Conservation (phyloP, 1,284 basidiomycete genomes). For the Ustilago bromivora region DNA sequence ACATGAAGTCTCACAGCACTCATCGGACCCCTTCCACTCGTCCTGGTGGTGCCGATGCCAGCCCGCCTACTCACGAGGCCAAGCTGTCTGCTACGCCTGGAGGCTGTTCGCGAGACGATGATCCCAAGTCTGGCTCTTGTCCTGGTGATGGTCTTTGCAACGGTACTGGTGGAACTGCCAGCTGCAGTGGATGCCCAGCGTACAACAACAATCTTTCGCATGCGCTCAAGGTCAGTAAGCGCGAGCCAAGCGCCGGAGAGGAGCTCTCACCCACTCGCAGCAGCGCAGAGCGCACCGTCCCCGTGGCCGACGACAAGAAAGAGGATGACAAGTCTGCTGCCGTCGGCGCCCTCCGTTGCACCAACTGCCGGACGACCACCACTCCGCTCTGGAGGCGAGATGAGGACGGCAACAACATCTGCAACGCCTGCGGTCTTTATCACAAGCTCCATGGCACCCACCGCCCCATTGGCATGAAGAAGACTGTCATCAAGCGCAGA, state of each 20-base stretch:
- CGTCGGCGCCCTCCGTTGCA: slow-evolving; percentile 73
- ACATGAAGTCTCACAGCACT: slow-evolving; percentile 55
- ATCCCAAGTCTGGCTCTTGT: slow-evolving; percentile 57
- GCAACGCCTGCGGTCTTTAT: slow-evolving; percentile 87
- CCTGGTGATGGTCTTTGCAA: slow-evolving; percentile 67
- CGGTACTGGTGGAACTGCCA: slow-evolving; percentile 62
- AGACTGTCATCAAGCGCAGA: slow-evolving; percentile 96
- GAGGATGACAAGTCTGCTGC: slow-evolving; percentile 36
- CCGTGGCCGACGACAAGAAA: slow-evolving; percentile 29
- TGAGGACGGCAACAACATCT: slow-evolving; percentile 89
- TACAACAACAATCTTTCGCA: slow-evolving; percentile 65
- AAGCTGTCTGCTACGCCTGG: slow-evolving; percentile 17
- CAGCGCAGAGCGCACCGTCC: slow-evolving; percentile 18
- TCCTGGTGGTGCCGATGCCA: slow-evolving; percentile 28
- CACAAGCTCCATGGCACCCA: slow-evolving; percentile 98
- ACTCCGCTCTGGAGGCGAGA: slow-evolving; percentile 92
- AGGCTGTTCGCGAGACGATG: slow-evolving; percentile 32
- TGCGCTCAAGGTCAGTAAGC: slow-evolving; percentile 45
- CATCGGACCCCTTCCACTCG: slow-evolving; percentile 38
- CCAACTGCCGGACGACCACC: slow-evolving; percentile 88
- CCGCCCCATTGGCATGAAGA: slow-evolving; percentile 97
- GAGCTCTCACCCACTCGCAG: slow-evolving; percentile 26
- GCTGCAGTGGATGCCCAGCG: slow-evolving; percentile 65
- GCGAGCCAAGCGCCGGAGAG: slow-evolving; percentile 30
- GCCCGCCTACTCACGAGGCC: slow-evolving; percentile 26